Base-by-base conservation (phyloP, 352 stramenopile species). In the Phytophthora citricola region DNA sequence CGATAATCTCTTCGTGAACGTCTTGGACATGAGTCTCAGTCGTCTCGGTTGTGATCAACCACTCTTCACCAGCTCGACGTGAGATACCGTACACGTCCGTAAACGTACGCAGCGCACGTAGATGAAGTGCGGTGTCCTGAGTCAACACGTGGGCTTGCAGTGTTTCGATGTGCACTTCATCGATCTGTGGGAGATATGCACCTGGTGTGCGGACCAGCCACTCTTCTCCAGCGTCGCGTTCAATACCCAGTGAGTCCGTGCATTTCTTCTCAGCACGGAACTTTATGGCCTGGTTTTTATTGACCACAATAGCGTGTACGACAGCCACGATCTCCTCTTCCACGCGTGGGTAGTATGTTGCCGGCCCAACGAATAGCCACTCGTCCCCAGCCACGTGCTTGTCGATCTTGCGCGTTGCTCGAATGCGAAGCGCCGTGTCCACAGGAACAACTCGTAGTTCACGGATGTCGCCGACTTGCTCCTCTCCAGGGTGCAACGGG, bases 231-330 rank as follows among this genome's bases (percentile, higher is more conserved):
- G 85, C 85, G 15, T 90, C 85, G 32, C 76, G 85, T 39, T 78
- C 68, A 11, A 83, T 75, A 29, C 76, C 83, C 38, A 89, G 75
- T 40, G 82, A 70, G 59, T 93, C 85, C 22, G 70, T 83, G 71
- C 83, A 93, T 57, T 91, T 94, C 70, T 94, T 94, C 62, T 89
- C 82, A 11, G 85, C 83, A 4, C 83, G 82, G 41, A 94, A 90
- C 64, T 92, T 91, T 71, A 94, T 73, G 38, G 85, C 85, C 38
- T 91, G 71, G 78, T 94, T 92, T 59, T 87, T 92, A 58, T 91
- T 76, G 58, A 94, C 82, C 49, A 94, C 76, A 41, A 84, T 89
- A 3, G 85, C 82, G 1, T 71, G 60, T 6, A 94, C 77, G 1
- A 76, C 58, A 3, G 49, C 56, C 3, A 92, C 66, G 4, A 94